Base-by-base conservation (phyloP, 108 stramenopile genomes). In the Epithemia pelagica region DNA sequence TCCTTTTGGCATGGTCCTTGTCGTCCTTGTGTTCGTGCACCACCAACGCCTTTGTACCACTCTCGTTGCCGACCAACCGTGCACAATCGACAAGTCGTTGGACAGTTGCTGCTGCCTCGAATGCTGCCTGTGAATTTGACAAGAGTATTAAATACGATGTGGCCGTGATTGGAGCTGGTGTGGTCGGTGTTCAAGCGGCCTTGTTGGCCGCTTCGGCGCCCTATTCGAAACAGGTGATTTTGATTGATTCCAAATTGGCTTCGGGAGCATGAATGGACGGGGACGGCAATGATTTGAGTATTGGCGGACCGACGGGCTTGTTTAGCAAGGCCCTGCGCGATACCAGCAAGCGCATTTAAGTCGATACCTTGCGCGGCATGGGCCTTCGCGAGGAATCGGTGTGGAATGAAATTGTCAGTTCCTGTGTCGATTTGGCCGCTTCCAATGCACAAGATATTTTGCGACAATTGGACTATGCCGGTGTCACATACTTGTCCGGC, bases 241-340 rank as follows among this genome's bases (percentile, higher is more conserved):
- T 91, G 55, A 80, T 91, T 67, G 90, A 91, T 69, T 80, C 84
- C 15, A 86, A 86, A 10, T 66, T 78, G 28, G 84, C 78, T 30
- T 82, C 83, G 2, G 89, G 86, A 26, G 73, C 74, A 7, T 60
- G 85, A 1, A 77, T 85, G 37, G 86, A 80, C 60, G 76, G 52
- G 1, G 78, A 74, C 56, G 79, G 76, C 15, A 81, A 84, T 70
- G 90, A 91, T 76, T 71, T 91, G 58, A 80, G 80, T 46, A 61
- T 91, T 22, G 90, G 90, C 23, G 90, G 80, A 26, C 90, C 90
- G 0, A 86, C 89, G 28, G 90, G 78, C 0, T 59, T 78, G 28
- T 89, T 89, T 72, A 74, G 78, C 22, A 91, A 91, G 70, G 90
- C 90, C 8, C 64, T 91, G 33, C 75, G 90, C 29, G 90, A 87